Evolutionary conservation across 371 early-diverging fungal genomes (phyloP).

Genomic region (Saksenaea oblongispora): DNA sequence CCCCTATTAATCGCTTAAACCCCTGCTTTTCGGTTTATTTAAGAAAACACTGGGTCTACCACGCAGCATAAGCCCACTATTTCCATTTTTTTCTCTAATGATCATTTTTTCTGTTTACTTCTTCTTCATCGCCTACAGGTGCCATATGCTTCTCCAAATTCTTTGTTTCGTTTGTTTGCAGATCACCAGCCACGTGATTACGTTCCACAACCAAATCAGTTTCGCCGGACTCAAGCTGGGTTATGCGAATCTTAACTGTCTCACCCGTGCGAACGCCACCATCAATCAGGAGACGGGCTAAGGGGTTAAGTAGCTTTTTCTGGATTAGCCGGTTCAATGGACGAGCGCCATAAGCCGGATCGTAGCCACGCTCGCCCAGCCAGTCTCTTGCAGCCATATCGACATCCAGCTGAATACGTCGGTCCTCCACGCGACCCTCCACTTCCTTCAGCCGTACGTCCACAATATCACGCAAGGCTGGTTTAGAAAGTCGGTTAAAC

Average conservation of each 20-base stretch:
- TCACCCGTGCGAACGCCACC: constrained; percentile 75
- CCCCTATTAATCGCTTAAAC: too few species aligned
- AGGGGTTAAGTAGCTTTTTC: constrained; percentile 78
- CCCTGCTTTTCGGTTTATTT: too few species aligned
- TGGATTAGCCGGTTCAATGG: constrained; percentile 84
- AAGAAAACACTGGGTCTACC: too few species aligned
- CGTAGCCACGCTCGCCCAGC: constrained; percentile 80
- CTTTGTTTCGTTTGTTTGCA: constrained; percentile 23
- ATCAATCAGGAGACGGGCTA: constrained; percentile 78
- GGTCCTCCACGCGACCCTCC: constrained; percentile 73
- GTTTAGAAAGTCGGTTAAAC: constrained; percentile 67
- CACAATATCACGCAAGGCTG: constrained; percentile 74
- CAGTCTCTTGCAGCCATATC: constrained; percentile 70
- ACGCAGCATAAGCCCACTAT: background rate
- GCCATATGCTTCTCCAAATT: constrained; percentile 29
- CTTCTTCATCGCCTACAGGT: constrained; percentile 49
- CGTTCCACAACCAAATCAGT: constrained; percentile 35
- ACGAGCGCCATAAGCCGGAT: constrained; percentile 86
- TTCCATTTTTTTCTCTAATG: constrained; percentile 19
- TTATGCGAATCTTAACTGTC: constrained; percentile 48
- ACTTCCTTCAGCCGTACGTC: constrained; percentile 78
- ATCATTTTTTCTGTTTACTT: constrained; percentile 18
- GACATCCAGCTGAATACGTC: constrained; percentile 75
- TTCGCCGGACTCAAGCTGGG: constrained; percentile 28
- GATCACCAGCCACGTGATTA: constrained; percentile 39